Evolutionary conservation across 2,329 filamentous ascomycete species (phyloP).

Genomic region (Ascochyta lentis): DNA sequence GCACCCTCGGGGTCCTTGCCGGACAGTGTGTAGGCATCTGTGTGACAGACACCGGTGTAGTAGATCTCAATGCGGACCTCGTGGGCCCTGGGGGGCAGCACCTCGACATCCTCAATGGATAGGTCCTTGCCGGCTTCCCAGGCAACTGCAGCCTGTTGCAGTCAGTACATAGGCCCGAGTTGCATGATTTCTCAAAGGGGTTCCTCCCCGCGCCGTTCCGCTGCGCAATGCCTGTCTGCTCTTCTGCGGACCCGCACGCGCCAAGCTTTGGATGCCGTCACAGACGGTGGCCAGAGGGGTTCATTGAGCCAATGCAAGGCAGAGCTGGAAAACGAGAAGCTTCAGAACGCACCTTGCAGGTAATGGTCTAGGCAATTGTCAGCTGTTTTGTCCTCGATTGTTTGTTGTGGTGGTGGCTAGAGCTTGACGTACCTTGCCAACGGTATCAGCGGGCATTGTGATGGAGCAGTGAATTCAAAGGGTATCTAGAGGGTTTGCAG

Average conservation of each 20-base stretch:
- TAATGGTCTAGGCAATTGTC: slow-evolving; percentile 73
- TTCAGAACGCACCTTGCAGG: slow-evolving; percentile 68
- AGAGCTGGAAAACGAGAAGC: slow-evolving; percentile 65
- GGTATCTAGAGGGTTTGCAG: slow-evolving; percentile 20
- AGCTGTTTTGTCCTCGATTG: slow-evolving; percentile 3
- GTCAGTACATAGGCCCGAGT: slow-evolving; percentile 24
- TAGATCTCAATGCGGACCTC: slow-evolving; percentile 97
- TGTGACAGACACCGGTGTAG: slow-evolving; percentile 99
- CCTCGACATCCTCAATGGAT: slow-evolving; percentile 89
- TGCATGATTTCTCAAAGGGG: neutral
- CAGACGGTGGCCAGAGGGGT: slow-evolving; percentile 13
- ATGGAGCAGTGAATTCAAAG: slow-evolving; percentile 16
- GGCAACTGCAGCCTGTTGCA: slow-evolving; percentile 79
- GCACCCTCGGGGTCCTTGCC: slow-evolving; percentile 92
- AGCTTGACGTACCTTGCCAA: slow-evolving; percentile 16
- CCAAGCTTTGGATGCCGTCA: slow-evolving; percentile 19
- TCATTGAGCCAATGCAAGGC: slow-evolving; percentile 53
- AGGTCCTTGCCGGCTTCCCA: slow-evolving; percentile 96
- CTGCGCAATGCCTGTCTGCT: slow-evolving; percentile 9
- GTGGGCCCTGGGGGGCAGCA: slow-evolving; percentile 84
- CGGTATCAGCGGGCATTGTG: slow-evolving; percentile 18
- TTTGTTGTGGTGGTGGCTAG: slow-evolving; percentile 1
- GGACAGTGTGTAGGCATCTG: slow-evolving; percentile 69
- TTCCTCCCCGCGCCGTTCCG: slow-evolving; percentile 7
- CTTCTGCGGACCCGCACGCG: slow-evolving; percentile 41